These are phyloP conservation scores for Dictyostelium purpureum DNA, from an alignment of 78 protist genomes.

Conservation along the genomic window DNA sequence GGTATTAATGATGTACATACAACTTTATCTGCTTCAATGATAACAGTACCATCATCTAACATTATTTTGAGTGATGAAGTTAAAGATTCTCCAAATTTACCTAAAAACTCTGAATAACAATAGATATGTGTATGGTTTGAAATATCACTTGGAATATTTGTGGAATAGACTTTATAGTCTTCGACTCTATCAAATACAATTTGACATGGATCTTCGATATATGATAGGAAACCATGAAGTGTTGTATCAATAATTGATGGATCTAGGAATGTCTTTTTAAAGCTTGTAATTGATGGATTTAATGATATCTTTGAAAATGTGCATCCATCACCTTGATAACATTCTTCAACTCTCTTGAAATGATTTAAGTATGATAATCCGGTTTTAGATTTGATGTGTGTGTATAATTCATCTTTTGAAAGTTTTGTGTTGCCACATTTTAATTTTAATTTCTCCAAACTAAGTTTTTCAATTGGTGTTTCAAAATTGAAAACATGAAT, in stretches of 20 bases:
- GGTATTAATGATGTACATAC: not conserved
- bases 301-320: not conserved
- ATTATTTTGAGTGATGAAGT: not conserved
- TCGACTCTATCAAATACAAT: not conserved
- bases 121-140: not conserved
- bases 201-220: not conserved
- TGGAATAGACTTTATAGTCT: not conserved
- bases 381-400: not conserved
- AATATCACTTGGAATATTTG: not conserved
- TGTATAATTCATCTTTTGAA: not conserved
- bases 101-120: not conserved
- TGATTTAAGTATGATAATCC: not conserved
- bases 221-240: not conserved
- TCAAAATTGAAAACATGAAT: not conserved
- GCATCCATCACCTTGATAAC: not conserved
- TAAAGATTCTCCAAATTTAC: not conserved
- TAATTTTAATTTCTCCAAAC: not conserved
- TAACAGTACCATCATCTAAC: not conserved
- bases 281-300: not conserved
- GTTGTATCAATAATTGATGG: conserved; percentile 21
- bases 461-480: not conserved
- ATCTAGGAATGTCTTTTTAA: conserved; percentile 23
- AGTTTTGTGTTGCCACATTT: not conserved
- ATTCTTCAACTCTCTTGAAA: not conserved
- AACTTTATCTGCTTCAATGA: not conserved